Base-by-base conservation (phyloP, 352 stramenopile species). In the Globisporangium recalcitrans region DNA sequence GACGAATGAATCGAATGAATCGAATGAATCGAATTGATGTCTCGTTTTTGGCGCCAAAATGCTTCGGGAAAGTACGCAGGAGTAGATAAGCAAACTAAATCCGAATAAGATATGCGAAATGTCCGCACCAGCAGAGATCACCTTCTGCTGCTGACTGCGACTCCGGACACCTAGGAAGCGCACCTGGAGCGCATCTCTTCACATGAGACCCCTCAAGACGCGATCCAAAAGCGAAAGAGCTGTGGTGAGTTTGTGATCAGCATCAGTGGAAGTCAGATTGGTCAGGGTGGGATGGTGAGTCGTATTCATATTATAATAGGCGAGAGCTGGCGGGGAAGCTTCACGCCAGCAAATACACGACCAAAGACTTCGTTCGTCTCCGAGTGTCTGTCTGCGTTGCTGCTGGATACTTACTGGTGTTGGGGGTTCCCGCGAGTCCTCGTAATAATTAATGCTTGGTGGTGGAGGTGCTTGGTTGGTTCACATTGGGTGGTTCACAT, bases 361-460 rank as follows among this genome's bases (percentile, higher is more conserved):
- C 19, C 38, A 21, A 16, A 46, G 38, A 46, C 38, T 46, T 16
- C 38, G 38, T 22, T 46, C 38, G 19, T 46, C n/a, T 46, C 38
- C 38, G 16, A 46, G n/a, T 46, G 38, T 6, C 44, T 51, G 44
- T 13, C 42, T 26, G 42, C 8, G 8, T 3, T 51, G 44, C 44
- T 26, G 9, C 16, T 6, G 16, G n/a, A 5, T 16, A 46, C 19
- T 21, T 46, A 1, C 24, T 38, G 26, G 27, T 21, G 8, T 24
- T 26, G 49, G 8, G 24, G 26, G 26, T 34, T 53, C 44, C 49
- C 49, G 26, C 22, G 55, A 52, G 55, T 38, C 24, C 55, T 61
- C 55, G 42, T 61, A 53, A 61, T 61, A 61, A 61, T 61, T 61
- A 61, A 27, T 60, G 54, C 24, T 31, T 60, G 21, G 46, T 46